A percentile compares a stretch with the other conserved stretches of the same genome.
phyloP scores from a whole-genome alignment of 108 stramenopile species.

The Fistulifera pelliculosa region DNA sequence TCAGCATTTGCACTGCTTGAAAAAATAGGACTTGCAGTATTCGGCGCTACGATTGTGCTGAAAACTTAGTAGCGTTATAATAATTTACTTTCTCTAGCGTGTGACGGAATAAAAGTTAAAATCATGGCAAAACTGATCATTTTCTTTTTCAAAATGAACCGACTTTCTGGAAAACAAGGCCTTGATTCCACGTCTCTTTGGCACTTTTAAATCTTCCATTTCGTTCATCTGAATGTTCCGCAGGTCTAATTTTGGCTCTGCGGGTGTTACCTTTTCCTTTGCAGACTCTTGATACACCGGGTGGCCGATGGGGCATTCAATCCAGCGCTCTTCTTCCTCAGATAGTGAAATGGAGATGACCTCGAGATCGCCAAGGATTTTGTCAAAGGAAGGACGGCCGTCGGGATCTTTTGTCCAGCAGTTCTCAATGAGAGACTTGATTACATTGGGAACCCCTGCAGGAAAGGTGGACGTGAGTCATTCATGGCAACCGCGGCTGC shows the following conservation, averaged over 20 bases:
- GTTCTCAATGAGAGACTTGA: slow-evolving; percentile 33
- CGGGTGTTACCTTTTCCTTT: not conserved
- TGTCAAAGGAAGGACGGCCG: slow-evolving; percentile 26
- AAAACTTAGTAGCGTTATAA: no score
- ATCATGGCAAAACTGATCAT: no score
- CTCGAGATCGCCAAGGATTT: slow-evolving; percentile 23
- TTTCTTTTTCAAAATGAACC: slow-evolving; percentile 1
- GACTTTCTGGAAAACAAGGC: slow-evolving; percentile 4
- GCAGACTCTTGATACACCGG: slow-evolving; percentile 31
- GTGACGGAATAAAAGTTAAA: no score
- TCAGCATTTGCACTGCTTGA: no score
- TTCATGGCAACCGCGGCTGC: slow-evolving; percentile 54
- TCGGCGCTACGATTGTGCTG: no score
- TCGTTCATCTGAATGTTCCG: not conserved
- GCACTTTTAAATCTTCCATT: not conserved
- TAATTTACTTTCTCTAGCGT: no score
- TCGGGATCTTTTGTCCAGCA: slow-evolving; percentile 52
- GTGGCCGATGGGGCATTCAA: slow-evolving; percentile 44
- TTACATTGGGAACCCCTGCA: slow-evolving; percentile 22
- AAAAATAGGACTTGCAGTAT: no score
- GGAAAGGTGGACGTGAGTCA: slow-evolving; percentile 41
- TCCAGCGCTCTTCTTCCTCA: slow-evolving; percentile 27
- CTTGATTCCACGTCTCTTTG: not conserved
- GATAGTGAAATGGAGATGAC: slow-evolving; percentile 19
- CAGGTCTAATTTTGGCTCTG: not conserved